Conservation (phyloP, 108 stramenopile genomes). For the Nannochloropsis gaditana region DNA sequence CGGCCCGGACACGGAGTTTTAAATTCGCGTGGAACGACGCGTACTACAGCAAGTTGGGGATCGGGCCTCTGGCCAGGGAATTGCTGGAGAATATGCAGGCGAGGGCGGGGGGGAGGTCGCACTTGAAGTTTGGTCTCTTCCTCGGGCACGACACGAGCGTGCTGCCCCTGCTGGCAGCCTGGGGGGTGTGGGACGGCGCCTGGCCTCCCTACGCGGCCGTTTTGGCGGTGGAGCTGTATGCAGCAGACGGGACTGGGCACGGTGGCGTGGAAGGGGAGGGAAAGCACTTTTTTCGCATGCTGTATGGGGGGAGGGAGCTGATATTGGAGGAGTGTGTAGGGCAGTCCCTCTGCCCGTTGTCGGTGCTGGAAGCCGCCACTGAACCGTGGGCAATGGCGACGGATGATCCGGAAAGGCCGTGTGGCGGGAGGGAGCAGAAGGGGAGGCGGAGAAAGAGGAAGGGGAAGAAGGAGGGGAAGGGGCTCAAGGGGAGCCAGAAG, state of each 20-base stretch:
- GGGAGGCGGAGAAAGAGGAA: background rate
- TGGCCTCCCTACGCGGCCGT: constrained; percentile 47
- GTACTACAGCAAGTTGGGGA: constrained; percentile 48
- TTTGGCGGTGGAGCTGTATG: constrained; percentile 46
- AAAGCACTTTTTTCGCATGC: constrained; percentile 35
- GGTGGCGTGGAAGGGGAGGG: background rate
- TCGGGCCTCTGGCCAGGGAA: constrained; percentile 40
- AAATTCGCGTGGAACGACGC: constrained; percentile 32
- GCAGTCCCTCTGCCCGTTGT: background rate
- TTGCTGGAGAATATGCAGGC: constrained; percentile 29
- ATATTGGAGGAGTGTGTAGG: constrained; percentile 33
- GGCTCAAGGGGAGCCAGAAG: background rate
- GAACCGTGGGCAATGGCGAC: background rate
- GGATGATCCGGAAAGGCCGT: background rate
- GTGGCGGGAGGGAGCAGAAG: background rate
- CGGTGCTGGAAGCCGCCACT: background rate
- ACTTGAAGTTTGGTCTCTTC: constrained; percentile 34
- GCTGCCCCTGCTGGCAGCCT: constrained; percentile 46
- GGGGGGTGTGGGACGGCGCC: constrained; percentile 33
- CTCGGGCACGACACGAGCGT: constrained; percentile 51
- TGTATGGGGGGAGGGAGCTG: constrained; percentile 40
- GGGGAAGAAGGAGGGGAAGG: background rate
- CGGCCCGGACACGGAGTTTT: constrained; percentile 7
- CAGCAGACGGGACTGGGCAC: constrained; percentile 7
- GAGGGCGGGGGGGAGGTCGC: constrained; percentile 26